Conservation (phyloP, 2,329 filamentous ascomycete species). For the Fusarium sp. region DNA sequence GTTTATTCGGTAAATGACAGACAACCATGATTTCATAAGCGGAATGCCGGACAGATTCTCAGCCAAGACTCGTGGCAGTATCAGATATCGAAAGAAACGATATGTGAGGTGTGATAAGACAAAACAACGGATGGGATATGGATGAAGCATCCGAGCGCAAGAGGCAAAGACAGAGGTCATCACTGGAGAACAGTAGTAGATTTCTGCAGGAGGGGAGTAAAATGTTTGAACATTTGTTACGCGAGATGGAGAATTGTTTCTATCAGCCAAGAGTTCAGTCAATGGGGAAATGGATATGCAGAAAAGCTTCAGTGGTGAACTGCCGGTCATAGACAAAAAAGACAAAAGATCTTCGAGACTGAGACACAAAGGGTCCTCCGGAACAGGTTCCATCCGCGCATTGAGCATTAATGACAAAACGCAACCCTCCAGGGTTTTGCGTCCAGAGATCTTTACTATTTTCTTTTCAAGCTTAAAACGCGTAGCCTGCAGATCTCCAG, state of each 20-base stretch:
- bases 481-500: not conserved
- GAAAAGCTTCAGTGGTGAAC: not conserved
- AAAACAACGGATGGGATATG: not conserved
- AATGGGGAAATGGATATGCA: not conserved
- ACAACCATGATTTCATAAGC: not conserved
- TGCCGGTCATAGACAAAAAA: not conserved
- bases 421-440: not conserved
- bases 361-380: constrained; percentile 1
- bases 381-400: constrained; percentile 8
- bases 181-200: not conserved
- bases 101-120: not conserved
- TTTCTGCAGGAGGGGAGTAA: not conserved
- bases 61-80: not conserved
- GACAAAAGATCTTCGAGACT: not conserved
- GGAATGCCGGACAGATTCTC: not conserved
- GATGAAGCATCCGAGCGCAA: not conserved
- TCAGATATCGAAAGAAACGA: not conserved
- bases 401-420: constrained; percentile 7
- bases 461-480: constrained; percentile 9
- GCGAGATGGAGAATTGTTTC: constrained; percentile 3
- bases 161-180: not conserved
- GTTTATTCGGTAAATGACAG: not conserved
- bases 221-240: not conserved
- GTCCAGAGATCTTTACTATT: not conserved
- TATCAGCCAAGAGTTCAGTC: not conserved